Evolutionary conservation across 257 asterid genomes (phyloP), one percentile per base, ranked within the genome.

Genomic region (Przewalskia tangutica): DNA sequence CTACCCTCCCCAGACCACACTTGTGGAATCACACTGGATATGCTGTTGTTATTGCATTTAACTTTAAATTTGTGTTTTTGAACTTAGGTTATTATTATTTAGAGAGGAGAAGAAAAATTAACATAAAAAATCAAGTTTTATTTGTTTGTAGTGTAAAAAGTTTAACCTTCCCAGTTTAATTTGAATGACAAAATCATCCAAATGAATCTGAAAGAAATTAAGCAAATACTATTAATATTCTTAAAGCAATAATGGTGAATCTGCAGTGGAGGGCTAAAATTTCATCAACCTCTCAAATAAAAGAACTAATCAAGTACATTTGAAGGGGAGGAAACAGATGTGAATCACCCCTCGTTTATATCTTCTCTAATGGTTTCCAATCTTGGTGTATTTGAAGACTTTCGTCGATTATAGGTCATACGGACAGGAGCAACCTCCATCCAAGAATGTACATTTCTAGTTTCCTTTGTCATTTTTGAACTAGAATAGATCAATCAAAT

Each of bases 281-380:
- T 71, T 71, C 59, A 71, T 71, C 79, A 50, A 46, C 58, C 79
- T 71, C 79, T 71, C 79, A 46, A 71, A 46, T 13, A 71, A 46
- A 46, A 71, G n/a, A 44, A 18, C 59, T 64, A 64, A 46, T 23
- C 13, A 42, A 70, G 10, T 70, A 44, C 13, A 66, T 36, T 64
- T 71, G 78, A 70, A 42, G 77, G 10, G 55, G 5, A 36, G n/a
- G 42, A 10, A n/a, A 4, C 2, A n/a, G 36, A n/a, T 71, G 40
- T 71, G 59, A 50, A 16, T 85, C 67, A 50, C 0, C 79, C 85
- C 42, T 85, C 82, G 1, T 76, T 51, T 17, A 11, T 82, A 8
- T 83, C 90, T 75, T 87, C 90, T 1, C 50, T 4, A 20, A 88
- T 85, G 8, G 89, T 77, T 81, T 84, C 88, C 81, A 88, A 56